Percentiles rank a stretch among this genome's conserved stretches.
phyloP scores from a whole-genome alignment of 352 stramenopile genomes.

The Plasmopara viticola region DNA sequence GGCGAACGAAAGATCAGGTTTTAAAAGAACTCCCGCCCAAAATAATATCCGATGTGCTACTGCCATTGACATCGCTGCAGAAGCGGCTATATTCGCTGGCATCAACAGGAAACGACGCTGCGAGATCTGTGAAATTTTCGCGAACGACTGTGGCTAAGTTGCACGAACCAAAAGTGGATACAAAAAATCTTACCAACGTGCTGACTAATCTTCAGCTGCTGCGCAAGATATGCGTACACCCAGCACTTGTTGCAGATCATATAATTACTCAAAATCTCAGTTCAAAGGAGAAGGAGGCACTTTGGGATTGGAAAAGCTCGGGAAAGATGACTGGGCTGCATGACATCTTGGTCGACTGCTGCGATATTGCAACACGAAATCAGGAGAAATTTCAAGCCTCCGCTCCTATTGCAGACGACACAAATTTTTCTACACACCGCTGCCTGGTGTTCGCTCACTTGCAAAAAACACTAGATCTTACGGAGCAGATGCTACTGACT shows the following conservation, averaged over 20 bases:
- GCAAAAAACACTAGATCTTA: constrained; percentile 88
- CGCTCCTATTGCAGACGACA: constrained; percentile 10
- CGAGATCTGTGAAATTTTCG: constrained; percentile 3
- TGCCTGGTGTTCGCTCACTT: constrained; percentile 96
- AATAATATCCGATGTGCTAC: constrained; percentile 92
- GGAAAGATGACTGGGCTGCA: constrained; percentile 88
- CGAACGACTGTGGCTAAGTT: neutral
- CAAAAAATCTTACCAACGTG: constrained; percentile 31
- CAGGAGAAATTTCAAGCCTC: constrained; percentile 4
- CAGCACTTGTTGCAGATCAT: constrained; percentile 65
- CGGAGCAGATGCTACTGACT: constrained; percentile 84
- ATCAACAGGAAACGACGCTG: constrained; percentile 11
- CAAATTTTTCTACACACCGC: constrained; percentile 57
- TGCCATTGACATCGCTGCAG: constrained; percentile 87
- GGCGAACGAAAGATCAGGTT: constrained; percentile 95
- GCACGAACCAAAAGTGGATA: neutral
- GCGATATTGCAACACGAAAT: constrained; percentile 31
- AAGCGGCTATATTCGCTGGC: constrained; percentile 67
- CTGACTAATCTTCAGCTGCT: constrained; percentile 72
- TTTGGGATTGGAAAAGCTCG: constrained; percentile 68
- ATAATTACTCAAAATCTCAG: constrained; percentile 17
- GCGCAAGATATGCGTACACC: constrained; percentile 93
- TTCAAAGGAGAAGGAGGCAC: constrained; percentile 20
- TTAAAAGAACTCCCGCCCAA: constrained; percentile 96
- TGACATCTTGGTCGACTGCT: constrained; percentile 71